These are phyloP conservation scores for Serendipita sp. DNA, from an alignment of 768 basidiomycete species.

Conservation along the genomic window DNA sequence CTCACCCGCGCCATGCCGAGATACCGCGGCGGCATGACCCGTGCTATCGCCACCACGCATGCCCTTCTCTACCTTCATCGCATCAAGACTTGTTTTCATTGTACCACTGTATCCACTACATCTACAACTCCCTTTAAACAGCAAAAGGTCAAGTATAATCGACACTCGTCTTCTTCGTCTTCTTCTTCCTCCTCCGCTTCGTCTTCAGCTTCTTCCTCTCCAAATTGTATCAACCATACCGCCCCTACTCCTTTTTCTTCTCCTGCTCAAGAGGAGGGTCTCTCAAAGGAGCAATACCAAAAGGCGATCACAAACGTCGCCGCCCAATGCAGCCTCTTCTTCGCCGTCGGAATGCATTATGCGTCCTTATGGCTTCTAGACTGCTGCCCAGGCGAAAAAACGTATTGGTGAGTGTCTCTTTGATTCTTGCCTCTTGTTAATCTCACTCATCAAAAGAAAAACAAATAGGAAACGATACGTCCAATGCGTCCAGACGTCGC, in stretches of 20 bases:
- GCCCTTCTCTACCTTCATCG: constrained; percentile 5
- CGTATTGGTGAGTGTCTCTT: constrained; percentile 1
- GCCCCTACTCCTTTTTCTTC: neutral
- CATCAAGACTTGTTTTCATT: constrained; percentile 4
- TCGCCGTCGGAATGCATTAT: constrained; percentile 6
- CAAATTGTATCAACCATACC: too few relatives aligned
- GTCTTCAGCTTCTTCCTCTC: too few relatives aligned
- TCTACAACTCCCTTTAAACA: neutral
- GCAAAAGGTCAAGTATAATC: neutral
- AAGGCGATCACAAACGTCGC: neutral
- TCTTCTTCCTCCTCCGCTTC: neutral
- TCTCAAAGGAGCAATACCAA: neutral
- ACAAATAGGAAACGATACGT: neutral
- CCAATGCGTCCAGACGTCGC: neutral
- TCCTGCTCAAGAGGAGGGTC: neutral
- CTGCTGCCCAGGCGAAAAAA: neutral
- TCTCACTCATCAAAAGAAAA: neutral
- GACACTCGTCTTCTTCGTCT: neutral
- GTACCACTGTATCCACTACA: neutral
- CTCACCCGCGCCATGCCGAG: neutral
- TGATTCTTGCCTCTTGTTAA: too few relatives aligned
- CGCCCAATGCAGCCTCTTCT: constrained; percentile 4
- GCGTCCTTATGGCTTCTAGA: constrained; percentile 2
- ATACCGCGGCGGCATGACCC: neutral
- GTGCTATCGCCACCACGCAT: constrained; percentile 3